Evolutionary conservation across 139 green algal genomes (phyloP), one percentile per base, ranked within the genome.

Genomic region (Pycnococcus provasolii): DNA sequence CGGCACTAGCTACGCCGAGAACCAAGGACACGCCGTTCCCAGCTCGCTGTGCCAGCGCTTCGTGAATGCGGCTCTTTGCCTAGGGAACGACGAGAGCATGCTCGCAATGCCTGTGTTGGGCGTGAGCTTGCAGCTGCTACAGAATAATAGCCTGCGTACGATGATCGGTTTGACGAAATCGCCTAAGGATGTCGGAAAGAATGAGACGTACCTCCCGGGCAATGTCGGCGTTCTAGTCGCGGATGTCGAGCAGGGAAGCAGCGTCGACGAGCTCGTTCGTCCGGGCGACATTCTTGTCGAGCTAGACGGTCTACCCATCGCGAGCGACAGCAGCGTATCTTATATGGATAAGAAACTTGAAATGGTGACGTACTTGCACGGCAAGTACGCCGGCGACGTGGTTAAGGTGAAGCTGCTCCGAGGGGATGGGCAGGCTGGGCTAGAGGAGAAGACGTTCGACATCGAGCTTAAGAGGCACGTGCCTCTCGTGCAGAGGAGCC

Each of bases 1-100:
- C 55, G 55, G 39, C 7, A 40, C 7, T 40, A 40, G 6, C 11
- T 26, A 26, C 26, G 55, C 55, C 39, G 55, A 62, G 55, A 26
- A 26, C 26, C 26, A 26, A 26, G 26, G 26, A 26, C 26, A 26
- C 26, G 60, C 60, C 9, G 60, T 67, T 42, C 60, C 60, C 42
- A 55, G 42, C 45, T 42, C 60, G 6, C 42, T 67, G 7, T 26
- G 57, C 45, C 26, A 67, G 7, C 60, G 60, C 60, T 67, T 67
- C 11, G 42, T 67, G 26, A 15, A 9, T 40, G 26, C 26, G 26
- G 26, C 26, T 26, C 26, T 26, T 26, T 26, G 26, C 26, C 26
- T 26, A 26, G 55, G 6, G 15, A 60, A 5, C 53, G 53, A 60
- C 6, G 53, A 60, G 15, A 26, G 13, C 6, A 26, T 26, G 26